Evolutionary conservation across 2,329 filamentous ascomycete species (phyloP).

Genomic region (Botrytis elliptica): DNA sequence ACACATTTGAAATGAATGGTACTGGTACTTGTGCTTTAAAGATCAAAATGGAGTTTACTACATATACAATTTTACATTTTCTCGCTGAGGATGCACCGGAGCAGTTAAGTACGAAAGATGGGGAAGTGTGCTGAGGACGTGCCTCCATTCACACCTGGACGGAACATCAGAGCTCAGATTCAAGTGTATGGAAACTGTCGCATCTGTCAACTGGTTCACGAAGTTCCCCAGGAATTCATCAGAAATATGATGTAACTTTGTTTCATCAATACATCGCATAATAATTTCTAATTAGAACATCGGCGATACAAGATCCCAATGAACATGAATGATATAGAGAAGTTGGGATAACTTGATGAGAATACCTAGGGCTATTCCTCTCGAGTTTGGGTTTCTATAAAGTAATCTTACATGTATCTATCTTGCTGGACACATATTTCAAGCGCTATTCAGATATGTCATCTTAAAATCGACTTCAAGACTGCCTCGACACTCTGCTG

Average conservation of each 20-base stretch:
- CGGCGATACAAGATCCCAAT: neutral
- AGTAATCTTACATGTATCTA: no score
- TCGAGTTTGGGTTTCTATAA: neutral
- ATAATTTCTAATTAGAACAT: neutral
- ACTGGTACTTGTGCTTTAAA: neutral
- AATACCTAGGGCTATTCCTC: no score
- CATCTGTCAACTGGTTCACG: neutral
- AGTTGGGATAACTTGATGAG: neutral
- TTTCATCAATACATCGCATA: conserved; percentile 3
- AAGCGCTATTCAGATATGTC: neutral
- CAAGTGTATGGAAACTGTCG: neutral
- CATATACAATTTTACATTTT: neutral
- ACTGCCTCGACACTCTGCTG: neutral
- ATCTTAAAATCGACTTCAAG: neutral
- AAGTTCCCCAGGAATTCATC: neutral
- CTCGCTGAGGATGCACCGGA: neutral
- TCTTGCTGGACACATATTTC: neutral
- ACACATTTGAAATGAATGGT: neutral
- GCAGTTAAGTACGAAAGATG: conserved; percentile 1
- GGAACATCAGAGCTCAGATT: neutral
- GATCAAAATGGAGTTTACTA: neutral
- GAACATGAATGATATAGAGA: neutral
- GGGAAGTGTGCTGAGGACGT: neutral
- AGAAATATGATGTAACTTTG: no score
- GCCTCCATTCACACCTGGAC: neutral